Evolutionary conservation across 2,329 filamentous ascomycete genomes (phyloP), one percentile per base, ranked within the genome.

Genomic region (Colletotrichum godetiae): DNA sequence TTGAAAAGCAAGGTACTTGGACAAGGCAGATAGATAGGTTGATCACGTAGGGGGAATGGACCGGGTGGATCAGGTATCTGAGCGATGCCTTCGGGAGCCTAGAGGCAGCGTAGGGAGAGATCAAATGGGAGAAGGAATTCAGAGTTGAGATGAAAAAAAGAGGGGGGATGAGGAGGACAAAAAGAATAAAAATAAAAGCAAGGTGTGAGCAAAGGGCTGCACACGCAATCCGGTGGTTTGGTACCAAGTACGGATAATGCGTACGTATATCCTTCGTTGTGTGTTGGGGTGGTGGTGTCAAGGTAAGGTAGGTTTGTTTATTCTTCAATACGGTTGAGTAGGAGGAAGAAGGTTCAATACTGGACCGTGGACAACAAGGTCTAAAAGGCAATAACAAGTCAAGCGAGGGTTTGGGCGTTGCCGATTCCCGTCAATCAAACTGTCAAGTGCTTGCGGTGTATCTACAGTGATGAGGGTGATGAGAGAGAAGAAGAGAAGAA

Each of bases 71-170:
- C 46, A 33, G 33, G 66, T 68, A 67, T 55, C 58, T 19, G 42
- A 49, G 22, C 42, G 31, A 35, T 55, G n/a, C 52, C 37, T 42
- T 19, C 1, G 37, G 19, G 8, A 27, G 63, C 37, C 37, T 70
- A 49, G 42, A 49, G 42, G 62, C 24, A 52, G 58, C 46, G 67
- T 61, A 67, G 53, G 62, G 57, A 12, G 42, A 56, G 42, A 22
- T 49, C 19, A 49, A 27, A 55, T 53, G 52, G n/a, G 53, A 29
- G 37, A 31, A 10, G 35, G 31, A 58, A 24, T 37, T 52, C 29
- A 53, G 13, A 35, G 67, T 60, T 73, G 71, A 56, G 71, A 71
- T 27, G 60, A 60, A 73, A 31, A 31, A 42, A 49, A 49, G 42
- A 42, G 19, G 19, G 42, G 49, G 49, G 46, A 42, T 11, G 67